Evolutionary conservation across 192 early-diverging fungal genomes (phyloP), one percentile per base, ranked within the genome.

Genomic region (Backusella parvicylindrica): DNA sequence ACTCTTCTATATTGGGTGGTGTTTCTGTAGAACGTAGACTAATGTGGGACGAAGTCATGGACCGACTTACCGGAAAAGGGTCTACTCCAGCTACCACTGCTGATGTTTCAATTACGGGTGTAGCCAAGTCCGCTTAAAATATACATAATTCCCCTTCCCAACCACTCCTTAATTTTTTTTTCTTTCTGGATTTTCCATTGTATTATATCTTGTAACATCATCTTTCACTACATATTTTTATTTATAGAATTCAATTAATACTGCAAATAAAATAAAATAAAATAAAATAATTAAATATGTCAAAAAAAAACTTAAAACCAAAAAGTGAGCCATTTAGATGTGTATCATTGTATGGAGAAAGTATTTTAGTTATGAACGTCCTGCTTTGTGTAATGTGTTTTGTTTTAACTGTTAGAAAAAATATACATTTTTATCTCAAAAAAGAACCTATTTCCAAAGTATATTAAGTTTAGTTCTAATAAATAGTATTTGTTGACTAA

Each of bases 1-100:
- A 99, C 88, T 89, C 91, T 8, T 88, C 92, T 31, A 87, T 98
- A 0, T 78, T 96, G 38, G 88, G 87, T 8, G 88, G 89, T 47
- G 88, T 90, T 64, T 67, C 76, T 31, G 68, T 79, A 32, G 93
- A 94, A 83, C 86, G 87, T 26, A 60, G 74, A 12, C 36, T 85
- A 50, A 76, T 93, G 71, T 86, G 88, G 85, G 78, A 84, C 49
- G 93, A 94, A 78, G 75, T 93, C 73, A 81, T 76, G 64, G 73
- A 78, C 9, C 80, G 88, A 18, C 66, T 83, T 31, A 41, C 38
- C 21, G 79, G 78, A 40, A 70, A 47, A 13, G 41, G 38, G 6
- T 16, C 41, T 13, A 41, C 68, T 6, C 23, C 38, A 11, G 41
- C 37, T 23, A 37, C 68, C 23, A 47, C 40, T 43, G 36, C 38